These are phyloP conservation scores for Suillus spraguei DNA, from an alignment of 768 basidiomycete species.

Conservation along the genomic window DNA sequence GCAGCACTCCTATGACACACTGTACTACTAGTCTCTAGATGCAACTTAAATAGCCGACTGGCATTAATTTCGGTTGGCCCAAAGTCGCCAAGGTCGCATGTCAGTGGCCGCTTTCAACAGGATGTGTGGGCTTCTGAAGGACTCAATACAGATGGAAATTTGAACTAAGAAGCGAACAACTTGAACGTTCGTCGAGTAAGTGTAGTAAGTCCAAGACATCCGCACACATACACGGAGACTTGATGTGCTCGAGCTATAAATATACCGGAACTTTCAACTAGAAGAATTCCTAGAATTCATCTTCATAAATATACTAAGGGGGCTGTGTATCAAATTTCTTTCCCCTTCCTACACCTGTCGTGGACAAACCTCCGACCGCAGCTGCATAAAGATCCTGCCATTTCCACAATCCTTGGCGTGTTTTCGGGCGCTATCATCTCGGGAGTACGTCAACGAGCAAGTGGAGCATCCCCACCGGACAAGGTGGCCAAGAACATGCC, in stretches of 20 bases:
- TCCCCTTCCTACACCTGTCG: not conserved
- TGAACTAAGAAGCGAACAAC: not conserved
- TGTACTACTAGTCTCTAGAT: not conserved
- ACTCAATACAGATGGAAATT: not conserved
- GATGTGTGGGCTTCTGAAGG: not conserved
- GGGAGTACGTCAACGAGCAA: not conserved
- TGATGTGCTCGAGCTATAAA: not conserved
- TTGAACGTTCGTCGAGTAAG: not conserved
- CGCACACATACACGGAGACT: not conserved
- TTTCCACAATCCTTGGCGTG: not conserved
- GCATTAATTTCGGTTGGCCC: not conserved
- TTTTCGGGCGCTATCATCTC: not conserved
- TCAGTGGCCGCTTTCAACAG: not conserved
- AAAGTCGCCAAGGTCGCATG: not conserved
- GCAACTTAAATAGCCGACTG: not conserved
- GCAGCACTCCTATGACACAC: not conserved
- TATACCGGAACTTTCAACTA: not conserved
- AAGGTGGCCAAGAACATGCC: not conserved
- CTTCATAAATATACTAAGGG: not conserved
- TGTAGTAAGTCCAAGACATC: not conserved
- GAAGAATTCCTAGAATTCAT: not conserved
- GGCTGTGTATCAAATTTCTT: not conserved
- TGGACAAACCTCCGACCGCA: not conserved
- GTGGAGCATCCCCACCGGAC: not conserved
- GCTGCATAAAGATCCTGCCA: not conserved